Base-by-base conservation (phyloP, 805 yeast species). In the Spathaspora arborariae region DNA sequence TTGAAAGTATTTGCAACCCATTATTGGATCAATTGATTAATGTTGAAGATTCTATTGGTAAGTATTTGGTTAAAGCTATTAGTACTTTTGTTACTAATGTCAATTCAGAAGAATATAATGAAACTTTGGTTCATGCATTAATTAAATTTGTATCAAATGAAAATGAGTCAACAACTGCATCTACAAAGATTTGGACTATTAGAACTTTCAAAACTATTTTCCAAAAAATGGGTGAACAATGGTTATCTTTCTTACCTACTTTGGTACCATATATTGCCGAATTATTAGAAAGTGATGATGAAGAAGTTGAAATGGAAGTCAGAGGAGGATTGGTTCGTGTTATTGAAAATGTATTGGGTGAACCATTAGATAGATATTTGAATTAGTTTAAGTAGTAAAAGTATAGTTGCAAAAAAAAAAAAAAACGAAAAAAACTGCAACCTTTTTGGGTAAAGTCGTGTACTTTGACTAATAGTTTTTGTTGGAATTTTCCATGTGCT, bases 231-330 rank as follows among this genome's bases (percentile, higher is more conserved):
- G 97, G 98, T 46, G 98, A 94, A 58, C 88, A 84, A 63, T 94
- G 98, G 99, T 76, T 94, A 53, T 73, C 85, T 27, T 76, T 87
- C 72, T 75, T 94, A 56, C 99, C 99, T 20, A 97, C 91, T 61
- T 77, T 94, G 56, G 96, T 94, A 51, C 99, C 99, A 27, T 78
- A 88, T 50, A 88, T 94, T 64, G 97, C 98, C 6, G 99, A 94
- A 68, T 70, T 94, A 48, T 75, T 94, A 51, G 99, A 94, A 61
- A 98, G 91, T 62, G 98, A 94, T 50, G 95, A 91, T 52, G 99
- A 94, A 64, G 53, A 79, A 42, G 96, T 94, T 24, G 98, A 94
- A 65, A 63, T 80, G 60, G 97, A 90, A 66, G 97, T 90, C 2
- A 84, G 97, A 68, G 78, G 84, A 30, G 96, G 96, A 11, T 76